Conservation (phyloP, 208 protist species). For the Acanthamoeba triangularis region DNA sequence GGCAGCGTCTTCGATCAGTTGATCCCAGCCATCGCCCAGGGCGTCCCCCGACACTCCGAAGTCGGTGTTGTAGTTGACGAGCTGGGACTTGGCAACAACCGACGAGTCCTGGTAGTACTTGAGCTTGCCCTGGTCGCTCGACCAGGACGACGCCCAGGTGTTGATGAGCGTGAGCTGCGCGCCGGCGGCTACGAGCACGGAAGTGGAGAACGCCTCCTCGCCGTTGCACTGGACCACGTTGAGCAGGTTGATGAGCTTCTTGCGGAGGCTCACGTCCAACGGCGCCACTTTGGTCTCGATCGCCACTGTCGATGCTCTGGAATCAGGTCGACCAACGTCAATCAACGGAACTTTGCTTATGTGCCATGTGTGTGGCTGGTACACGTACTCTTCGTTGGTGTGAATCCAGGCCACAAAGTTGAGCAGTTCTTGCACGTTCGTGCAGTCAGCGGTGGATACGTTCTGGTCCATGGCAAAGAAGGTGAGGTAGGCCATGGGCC, state of each 20-base stretch:
- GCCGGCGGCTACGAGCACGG: not conserved
- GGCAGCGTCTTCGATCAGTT: not conserved
- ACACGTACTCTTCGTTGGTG: slow-evolving; percentile 15
- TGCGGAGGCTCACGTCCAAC: not conserved
- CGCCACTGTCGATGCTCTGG: not conserved
- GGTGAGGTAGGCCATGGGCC: slow-evolving; percentile 52
- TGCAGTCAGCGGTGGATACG: not conserved
- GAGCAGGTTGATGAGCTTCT: slow-evolving; percentile 56
- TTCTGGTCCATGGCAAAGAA: slow-evolving; percentile 29
- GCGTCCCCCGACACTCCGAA: not conserved
- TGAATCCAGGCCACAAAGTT: slow-evolving; percentile 23
- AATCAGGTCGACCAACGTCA: not conserved
- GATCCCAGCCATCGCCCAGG: not conserved
- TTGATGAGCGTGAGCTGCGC: slow-evolving; percentile 41
- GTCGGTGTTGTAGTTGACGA: not conserved
- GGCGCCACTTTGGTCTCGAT: not conserved
- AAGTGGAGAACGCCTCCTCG: not conserved
- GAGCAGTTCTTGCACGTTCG: slow-evolving; percentile 9
- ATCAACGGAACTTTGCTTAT: not conserved
- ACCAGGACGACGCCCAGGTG: not conserved
- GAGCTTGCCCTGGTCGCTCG: not conserved
- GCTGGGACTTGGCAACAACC: not conserved
- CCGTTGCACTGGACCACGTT: slow-evolving; percentile 29
- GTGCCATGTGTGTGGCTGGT: not conserved
- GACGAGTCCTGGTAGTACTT: not conserved